A percentile compares a stretch with the other conserved stretches of the same genome.
Conservation (phyloP, 2,329 filamentous ascomycete genomes). For the Massarina eburnea region DNA sequence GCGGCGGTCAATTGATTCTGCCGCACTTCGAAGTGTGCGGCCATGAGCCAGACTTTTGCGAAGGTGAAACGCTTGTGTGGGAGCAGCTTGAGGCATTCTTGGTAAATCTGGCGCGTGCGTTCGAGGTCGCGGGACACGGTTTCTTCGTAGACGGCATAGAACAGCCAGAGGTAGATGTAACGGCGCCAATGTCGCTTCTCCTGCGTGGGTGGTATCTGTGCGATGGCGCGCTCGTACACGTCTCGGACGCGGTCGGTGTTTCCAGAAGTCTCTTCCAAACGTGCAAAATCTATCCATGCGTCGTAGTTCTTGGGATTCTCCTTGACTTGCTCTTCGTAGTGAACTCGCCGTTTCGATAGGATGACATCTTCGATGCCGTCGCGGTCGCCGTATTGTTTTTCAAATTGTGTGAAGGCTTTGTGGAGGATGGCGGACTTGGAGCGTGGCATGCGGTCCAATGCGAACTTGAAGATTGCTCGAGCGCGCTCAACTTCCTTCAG, state of each 20-base stretch:
- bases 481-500: constrained; percentile 94
- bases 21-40: constrained; percentile 89
- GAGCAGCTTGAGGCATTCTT: constrained; percentile 81
- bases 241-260: constrained; percentile 84
- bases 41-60: constrained; percentile 92
- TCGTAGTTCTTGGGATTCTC: constrained; percentile 97
- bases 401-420: constrained; percentile 94
- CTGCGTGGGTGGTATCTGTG: constrained; percentile 89
- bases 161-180: constrained; percentile 97
- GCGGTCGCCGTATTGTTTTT: constrained; percentile 94
- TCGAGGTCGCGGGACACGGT: constrained; percentile 76
- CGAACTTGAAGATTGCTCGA: constrained; percentile 95
- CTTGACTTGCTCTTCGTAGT: constrained; percentile 92
- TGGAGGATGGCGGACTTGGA: constrained; percentile 84
- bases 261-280: constrained; percentile 82
- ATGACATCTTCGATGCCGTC: constrained; percentile 96
- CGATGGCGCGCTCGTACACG: constrained; percentile 92
- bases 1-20: constrained; percentile 79
- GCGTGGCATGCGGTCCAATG: constrained; percentile 84
- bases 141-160: constrained; percentile 96
- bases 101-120: constrained; percentile 86
- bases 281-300: constrained; percentile 92
- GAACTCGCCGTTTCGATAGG: constrained; percentile 85
- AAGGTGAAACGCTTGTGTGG: constrained; percentile 98
- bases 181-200: constrained; percentile 97